phyloP scores from a whole-genome alignment of 352 stramenopile species.

The Globisporangium ultimum region DNA sequence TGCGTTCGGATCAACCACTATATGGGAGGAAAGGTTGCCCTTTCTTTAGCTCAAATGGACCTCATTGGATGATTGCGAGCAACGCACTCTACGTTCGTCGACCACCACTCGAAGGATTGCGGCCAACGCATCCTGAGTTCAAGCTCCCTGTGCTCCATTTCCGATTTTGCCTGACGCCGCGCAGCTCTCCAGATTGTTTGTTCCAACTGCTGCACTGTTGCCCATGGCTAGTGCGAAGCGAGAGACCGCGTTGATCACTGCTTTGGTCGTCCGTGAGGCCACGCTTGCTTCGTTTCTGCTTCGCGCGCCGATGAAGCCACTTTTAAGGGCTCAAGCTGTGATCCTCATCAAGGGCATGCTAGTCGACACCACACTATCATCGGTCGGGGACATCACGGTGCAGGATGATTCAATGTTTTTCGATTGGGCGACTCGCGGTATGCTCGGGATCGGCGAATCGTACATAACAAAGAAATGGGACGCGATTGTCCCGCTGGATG shows the following conservation, averaged over 20 bases:
- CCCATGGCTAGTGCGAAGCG: no score
- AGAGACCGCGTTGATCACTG: conserved; percentile 22
- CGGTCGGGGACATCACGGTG: conserved; percentile 67
- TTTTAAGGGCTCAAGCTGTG: conserved; percentile 51
- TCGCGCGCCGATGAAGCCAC: conserved; percentile 52
- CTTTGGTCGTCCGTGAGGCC: conserved; percentile 47
- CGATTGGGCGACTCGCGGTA: conserved; percentile 73
- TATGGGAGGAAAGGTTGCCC: no score
- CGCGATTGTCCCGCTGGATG: conserved; percentile 66
- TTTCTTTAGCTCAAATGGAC: no score
- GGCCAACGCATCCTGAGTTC: no score
- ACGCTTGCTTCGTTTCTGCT: conserved; percentile 60
- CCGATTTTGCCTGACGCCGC: no score
- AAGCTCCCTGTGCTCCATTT: no score
- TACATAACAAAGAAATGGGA: conserved; percentile 87
- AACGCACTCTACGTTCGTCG: no score
- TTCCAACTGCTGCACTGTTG: no score
- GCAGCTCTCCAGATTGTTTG: no score
- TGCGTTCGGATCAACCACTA: no score
- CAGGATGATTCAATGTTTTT: conserved; percentile 79
- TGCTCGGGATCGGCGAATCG: conserved; percentile 79
- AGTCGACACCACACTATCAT: conserved; percentile 69
- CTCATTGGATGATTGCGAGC: no score
- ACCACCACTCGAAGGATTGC: no score
- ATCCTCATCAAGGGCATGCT: conserved; percentile 78